Conservation (phyloP, 345 rosid species). For the Brassica carinata region DNA sequence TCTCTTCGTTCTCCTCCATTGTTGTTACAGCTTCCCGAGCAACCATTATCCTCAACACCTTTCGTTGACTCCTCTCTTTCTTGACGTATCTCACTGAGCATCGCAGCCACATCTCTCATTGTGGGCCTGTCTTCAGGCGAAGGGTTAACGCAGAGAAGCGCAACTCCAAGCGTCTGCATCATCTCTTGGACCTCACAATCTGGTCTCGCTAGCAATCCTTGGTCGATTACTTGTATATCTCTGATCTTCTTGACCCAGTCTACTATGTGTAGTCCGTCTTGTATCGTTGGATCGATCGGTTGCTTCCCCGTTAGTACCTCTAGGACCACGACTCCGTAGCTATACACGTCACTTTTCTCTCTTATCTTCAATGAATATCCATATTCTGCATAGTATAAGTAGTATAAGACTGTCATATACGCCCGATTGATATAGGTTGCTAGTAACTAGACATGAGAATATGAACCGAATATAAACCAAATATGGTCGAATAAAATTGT, state of each 20-base stretch:
- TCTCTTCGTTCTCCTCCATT: neutral
- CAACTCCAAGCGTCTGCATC: constrained; percentile 67
- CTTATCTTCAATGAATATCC: constrained; percentile 91
- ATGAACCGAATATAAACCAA: no score
- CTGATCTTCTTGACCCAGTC: constrained; percentile 68
- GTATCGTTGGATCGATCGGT: constrained; percentile 88
- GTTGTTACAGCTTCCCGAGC: constrained; percentile 16
- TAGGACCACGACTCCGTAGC: constrained; percentile 86
- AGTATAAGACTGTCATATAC: no score
- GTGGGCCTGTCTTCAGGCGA: constrained; percentile 67
- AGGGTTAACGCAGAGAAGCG: constrained; percentile 65
- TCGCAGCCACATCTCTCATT: neutral
- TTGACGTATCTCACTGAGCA: constrained; percentile 60
- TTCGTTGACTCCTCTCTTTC: constrained; percentile 59
- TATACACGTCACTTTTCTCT: constrained; percentile 85
- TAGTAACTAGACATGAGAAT: no score
- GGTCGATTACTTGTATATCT: constrained; percentile 33
- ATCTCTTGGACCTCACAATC: constrained; percentile 41
- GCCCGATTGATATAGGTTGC: no score
- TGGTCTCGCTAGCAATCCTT: constrained; percentile 48
- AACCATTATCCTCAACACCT: constrained; percentile 33
- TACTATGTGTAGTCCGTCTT: constrained; percentile 70
- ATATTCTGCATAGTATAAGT: constrained; percentile 52
- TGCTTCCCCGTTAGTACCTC: constrained; percentile 86
- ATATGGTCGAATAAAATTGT: no score